Evolutionary conservation across 495 filamentous ascomycete species (phyloP).

Genomic region (Penicillium daleae): DNA sequence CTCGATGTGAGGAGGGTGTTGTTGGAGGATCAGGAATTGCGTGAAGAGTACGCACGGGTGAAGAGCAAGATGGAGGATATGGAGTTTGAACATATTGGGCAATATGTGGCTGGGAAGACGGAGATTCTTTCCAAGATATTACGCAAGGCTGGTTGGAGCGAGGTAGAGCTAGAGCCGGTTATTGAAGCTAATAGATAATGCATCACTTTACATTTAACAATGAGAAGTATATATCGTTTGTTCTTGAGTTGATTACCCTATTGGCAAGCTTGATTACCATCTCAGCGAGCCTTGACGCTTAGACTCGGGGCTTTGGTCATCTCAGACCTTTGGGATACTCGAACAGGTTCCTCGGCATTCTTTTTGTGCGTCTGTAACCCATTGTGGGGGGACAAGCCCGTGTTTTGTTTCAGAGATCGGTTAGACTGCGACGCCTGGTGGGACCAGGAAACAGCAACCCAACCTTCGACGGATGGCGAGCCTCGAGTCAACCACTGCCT

Average conservation of each 20-base stretch:
- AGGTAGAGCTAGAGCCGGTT: neutral
- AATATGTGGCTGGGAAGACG: constrained; percentile 13
- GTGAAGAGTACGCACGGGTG: constrained; percentile 10
- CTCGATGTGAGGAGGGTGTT: constrained; percentile 14
- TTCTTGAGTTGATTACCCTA: neutral
- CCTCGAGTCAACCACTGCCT: constrained; percentile 1
- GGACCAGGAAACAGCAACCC: constrained; percentile 21
- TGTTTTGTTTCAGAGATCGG: constrained; percentile 8
- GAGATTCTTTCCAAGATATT: constrained; percentile 12
- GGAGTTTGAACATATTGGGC: constrained; percentile 8
- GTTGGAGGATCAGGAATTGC: constrained; percentile 8
- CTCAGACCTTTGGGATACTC: neutral
- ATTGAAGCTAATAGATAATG: neutral
- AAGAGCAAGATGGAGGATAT: constrained; percentile 9
- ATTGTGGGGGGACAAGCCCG: constrained; percentile 5
- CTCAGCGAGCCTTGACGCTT: too few species aligned
- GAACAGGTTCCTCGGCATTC: neutral
- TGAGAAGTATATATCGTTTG: neutral
- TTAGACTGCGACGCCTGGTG: constrained; percentile 9
- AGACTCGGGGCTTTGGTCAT: neutral
- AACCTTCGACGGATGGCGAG: neutral
- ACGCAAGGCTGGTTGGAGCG: constrained; percentile 13
- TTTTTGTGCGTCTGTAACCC: neutral
- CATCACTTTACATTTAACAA: too few species aligned
- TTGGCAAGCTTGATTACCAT: neutral